Percentiles rank a stretch among this genome's conserved stretches.
Conservation (phyloP, 2,329 filamentous ascomycete species). For the Paracorniculantispora psalliotae region DNA sequence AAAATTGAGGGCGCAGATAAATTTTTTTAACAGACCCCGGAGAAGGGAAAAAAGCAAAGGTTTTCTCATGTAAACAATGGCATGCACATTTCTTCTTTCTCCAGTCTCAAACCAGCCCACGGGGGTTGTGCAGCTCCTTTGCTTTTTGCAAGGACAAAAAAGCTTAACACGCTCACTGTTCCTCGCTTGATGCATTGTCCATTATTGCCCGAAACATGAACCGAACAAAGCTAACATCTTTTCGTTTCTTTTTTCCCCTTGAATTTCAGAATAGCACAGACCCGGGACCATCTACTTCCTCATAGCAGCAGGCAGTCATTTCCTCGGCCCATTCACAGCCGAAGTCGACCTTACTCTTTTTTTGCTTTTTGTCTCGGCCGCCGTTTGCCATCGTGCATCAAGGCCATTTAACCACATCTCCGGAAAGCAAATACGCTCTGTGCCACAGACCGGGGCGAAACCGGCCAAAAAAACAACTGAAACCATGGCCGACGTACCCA, state of each 20-base stretch:
- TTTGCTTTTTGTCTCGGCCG: not conserved
- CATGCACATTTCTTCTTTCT: not conserved
- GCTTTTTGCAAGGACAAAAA: not conserved
- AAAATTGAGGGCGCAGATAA: not conserved
- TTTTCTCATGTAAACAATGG: slow-evolving; percentile 8
- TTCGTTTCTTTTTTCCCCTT: not conserved
- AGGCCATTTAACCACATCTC: not conserved
- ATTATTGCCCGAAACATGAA: not conserved
- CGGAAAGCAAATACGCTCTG: not conserved
- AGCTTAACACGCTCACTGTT: not conserved
- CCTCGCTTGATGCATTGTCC: not conserved
- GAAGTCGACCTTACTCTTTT: not conserved
- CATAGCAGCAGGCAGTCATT: not conserved
- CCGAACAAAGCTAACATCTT: slow-evolving; percentile 3
- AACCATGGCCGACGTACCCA: slow-evolving; percentile 66
- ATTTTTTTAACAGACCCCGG: too few relatives aligned
- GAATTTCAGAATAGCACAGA: not conserved
- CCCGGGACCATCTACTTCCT: not conserved
- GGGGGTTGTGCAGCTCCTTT: not conserved
- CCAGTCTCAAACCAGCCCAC: not conserved
- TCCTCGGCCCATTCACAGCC: not conserved
- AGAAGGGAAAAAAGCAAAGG: not conserved
- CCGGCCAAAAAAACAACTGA: not conserved
- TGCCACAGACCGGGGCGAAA: not conserved
- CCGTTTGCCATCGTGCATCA: not conserved